Evolutionary conservation across 73 alveolate genomes (phyloP).

Genomic region (Paramecium octaurelia): DNA sequence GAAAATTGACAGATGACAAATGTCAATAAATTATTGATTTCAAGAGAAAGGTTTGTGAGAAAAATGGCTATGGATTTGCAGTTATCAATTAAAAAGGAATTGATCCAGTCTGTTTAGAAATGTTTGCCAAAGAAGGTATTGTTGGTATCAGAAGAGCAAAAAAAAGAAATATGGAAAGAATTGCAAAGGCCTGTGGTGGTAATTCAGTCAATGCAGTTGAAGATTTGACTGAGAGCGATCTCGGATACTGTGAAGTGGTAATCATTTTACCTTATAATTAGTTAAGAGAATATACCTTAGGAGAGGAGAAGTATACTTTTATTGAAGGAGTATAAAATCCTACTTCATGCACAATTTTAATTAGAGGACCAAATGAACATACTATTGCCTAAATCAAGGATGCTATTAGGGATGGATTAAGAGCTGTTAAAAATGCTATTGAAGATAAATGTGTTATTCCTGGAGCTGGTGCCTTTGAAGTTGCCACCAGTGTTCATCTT

Average conservation of each 20-base stretch:
- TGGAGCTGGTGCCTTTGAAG: slow-evolving; percentile 99
- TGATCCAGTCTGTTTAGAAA: slow-evolving; percentile 99
- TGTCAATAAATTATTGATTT: slow-evolving; percentile 95
- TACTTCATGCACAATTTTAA: slow-evolving; percentile 98
- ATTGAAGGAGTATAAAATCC: slow-evolving; percentile 99
- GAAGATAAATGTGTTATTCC: slow-evolving; percentile 96
- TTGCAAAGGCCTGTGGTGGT: slow-evolving; percentile 99
- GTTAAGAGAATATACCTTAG: slow-evolving; percentile 94
- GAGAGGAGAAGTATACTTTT: slow-evolving; percentile 99
- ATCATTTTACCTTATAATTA: neutral
- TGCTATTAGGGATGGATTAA: slow-evolving; percentile 99
- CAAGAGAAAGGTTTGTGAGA: slow-evolving; percentile 94
- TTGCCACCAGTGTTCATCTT: slow-evolving; percentile 87
- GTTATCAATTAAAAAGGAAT: slow-evolving; percentile 99
- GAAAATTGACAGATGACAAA: slow-evolving; percentile 96
- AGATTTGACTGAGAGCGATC: slow-evolving; percentile 95
- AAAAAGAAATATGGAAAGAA: slow-evolving; percentile 99
- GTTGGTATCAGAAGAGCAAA: slow-evolving; percentile 99
- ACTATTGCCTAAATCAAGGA: slow-evolving; percentile 97
- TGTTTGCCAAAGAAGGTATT: slow-evolving; percentile 98
- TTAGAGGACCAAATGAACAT: slow-evolving; percentile 99
- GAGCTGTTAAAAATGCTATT: slow-evolving; percentile 98
- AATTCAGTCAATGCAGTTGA: slow-evolving; percentile 98
- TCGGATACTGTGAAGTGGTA: slow-evolving; percentile 81
- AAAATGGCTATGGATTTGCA: slow-evolving; percentile 93